These are phyloP conservation scores for Antonospora locustae DNA, from an alignment of 371 early-diverging fungal genomes.

Conservation along the genomic window DNA sequence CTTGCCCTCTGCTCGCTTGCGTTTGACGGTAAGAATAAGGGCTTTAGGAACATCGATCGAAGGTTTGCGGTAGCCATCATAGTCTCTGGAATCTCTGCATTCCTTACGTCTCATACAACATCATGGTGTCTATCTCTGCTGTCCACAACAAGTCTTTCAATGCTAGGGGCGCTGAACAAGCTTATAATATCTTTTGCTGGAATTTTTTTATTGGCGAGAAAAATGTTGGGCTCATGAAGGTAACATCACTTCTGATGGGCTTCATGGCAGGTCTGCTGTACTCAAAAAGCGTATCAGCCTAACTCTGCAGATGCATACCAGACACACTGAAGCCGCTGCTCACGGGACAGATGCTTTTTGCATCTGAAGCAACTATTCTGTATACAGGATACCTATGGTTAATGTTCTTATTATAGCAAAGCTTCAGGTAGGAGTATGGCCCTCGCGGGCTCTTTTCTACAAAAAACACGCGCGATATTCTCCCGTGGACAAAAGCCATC, in stretches of 20 bases:
- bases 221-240: constrained; percentile 13
- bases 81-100: constrained; percentile 69
- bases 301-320: no score
- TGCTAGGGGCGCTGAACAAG: constrained; percentile 97
- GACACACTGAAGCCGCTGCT: no score
- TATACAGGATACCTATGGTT: constrained; percentile 43
- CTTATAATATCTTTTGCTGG: constrained; percentile 80
- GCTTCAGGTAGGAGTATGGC: constrained; percentile 11
- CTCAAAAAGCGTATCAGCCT: no score
- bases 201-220: constrained; percentile 61
- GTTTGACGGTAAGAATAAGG: constrained; percentile 56
- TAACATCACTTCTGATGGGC: constrained; percentile 25
- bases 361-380: constrained; percentile 20
- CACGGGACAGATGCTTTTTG: no score
- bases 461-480: constrained; percentile 36
- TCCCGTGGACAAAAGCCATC: constrained; percentile 46
- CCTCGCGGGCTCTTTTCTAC: constrained; percentile 4
- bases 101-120: constrained; percentile 65
- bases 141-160: constrained; percentile 79
- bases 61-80: constrained; percentile 59
- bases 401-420: constrained; percentile 27
- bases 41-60: background rate
- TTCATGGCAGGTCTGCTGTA: constrained; percentile 23
- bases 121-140: constrained; percentile 84
- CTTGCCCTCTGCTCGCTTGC: constrained; percentile 62